Evolutionary conservation across 2,329 filamentous ascomycete genomes (phyloP).

Genomic region (Aspergillus sergii): DNA sequence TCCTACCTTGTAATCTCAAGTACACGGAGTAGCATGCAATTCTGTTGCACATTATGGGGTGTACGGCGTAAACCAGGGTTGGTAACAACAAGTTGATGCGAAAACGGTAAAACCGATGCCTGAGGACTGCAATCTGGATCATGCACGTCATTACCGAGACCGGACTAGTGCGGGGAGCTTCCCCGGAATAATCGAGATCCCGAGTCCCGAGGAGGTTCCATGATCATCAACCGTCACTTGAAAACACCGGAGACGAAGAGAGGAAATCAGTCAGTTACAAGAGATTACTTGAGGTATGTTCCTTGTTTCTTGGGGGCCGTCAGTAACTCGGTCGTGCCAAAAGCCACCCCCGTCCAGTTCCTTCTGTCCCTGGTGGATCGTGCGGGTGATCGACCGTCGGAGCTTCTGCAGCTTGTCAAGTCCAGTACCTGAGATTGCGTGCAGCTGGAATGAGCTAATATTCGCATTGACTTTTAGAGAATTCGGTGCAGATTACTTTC

Average conservation of each 20-base stretch:
- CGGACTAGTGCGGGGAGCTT: slow-evolving; percentile 7
- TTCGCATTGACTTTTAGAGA: not conserved
- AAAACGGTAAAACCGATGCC: not conserved
- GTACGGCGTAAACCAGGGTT: too few relatives aligned
- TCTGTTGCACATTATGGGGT: too few relatives aligned
- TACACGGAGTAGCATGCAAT: not conserved
- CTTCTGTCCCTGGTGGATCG: not conserved
- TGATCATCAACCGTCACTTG: slow-evolving; percentile 9
- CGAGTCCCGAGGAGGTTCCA: slow-evolving; percentile 6
- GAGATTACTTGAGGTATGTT: slow-evolving; percentile 1
- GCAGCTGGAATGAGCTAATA: not conserved
- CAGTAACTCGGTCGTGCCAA: not conserved
- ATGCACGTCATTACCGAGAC: slow-evolving; percentile 3
- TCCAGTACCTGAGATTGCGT: not conserved
- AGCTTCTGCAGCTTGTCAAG: not conserved
- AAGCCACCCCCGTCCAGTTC: not conserved
- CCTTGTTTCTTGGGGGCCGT: not conserved
- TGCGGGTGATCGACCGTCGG: slow-evolving; percentile 1
- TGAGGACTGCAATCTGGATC: not conserved
- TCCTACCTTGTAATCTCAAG: not conserved
- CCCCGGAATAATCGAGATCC: slow-evolving; percentile 5
- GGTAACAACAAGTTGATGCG: too few relatives aligned
- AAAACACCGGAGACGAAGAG: not conserved
- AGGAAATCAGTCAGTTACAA: slow-evolving; percentile 1
- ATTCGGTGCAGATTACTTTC: not conserved